Evolutionary conservation across 2,329 filamentous ascomycete species (phyloP), one percentile per base, ranked within the genome.

Genomic region (Cadophora sp.): DNA sequence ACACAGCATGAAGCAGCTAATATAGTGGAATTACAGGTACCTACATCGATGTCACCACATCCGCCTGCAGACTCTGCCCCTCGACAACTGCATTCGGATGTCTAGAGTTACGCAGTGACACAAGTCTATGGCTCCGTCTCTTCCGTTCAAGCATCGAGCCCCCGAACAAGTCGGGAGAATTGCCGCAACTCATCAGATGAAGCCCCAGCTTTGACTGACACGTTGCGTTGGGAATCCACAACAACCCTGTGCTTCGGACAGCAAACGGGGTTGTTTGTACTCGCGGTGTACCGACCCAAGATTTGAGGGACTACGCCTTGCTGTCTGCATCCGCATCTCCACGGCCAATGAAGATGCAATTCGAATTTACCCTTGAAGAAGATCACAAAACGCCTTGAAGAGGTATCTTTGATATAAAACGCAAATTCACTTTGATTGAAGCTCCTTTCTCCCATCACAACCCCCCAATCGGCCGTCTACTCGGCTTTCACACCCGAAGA

Each of bases 1-100:
- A 24, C 63, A 65, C 63, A 48, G 39, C 63, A 65, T 51, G 18
- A 18, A 39, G 63, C 47, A 53, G 47, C 58, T 65, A 30, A 48
- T 41, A n/a, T 43, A 64, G 41, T 20, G 13, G 20, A 48, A 59
- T 59, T 53, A 58, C 55, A 39, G 4, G 55, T 65, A 65, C 62
- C 55, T 65, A 65, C 45, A 45, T 55, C 18, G 18, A 43, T 48
- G 22, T 43, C 63, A 59, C 55, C 47, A 41, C 48, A 55, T 61
- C 58, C 63, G 55, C 8, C 27, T 39, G 63, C 47, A 43, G n/a
- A 16, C 45, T 48, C 45, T 20, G 5, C 16, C 45, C 47, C 56
- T 65, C 47, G 43, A 47, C 36, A 60, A 39, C 48, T 41, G 56
- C 58, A 65, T 58, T 61, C 56, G 58, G 56, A 59, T 39, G 13